Evolutionary conservation across 192 early-diverging fungal genomes (phyloP).

Genomic region (Coemansia sp.): DNA sequence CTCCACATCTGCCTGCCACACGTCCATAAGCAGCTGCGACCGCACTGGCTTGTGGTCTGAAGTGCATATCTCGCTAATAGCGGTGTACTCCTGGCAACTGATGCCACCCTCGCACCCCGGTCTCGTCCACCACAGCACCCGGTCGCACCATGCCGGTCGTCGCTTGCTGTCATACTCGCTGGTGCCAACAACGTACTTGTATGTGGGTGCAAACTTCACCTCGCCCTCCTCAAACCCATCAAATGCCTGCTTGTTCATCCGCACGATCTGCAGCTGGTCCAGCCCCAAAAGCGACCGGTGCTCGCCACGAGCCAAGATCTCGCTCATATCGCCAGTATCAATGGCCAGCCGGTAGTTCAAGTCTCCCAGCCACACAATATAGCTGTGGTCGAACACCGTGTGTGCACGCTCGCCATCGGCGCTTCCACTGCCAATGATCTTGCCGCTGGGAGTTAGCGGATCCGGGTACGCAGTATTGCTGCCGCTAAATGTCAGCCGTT

Average conservation of each 20-base stretch:
- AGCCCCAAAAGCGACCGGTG: constrained; percentile 64
- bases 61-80: constrained; percentile 11
- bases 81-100: constrained; percentile 16
- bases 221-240: constrained; percentile 78
- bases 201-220: constrained; percentile 83
- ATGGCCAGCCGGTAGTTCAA: constrained; percentile 88
- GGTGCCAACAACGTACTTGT: constrained; percentile 90
- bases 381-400: constrained; percentile 70
- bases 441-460: constrained; percentile 20
- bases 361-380: constrained; percentile 88
- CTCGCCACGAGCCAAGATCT: constrained; percentile 55
- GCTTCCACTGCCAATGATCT: not conserved
- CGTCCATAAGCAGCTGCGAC: constrained; percentile 63
- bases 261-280: constrained; percentile 80
- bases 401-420: constrained; percentile 18
- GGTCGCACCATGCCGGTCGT: constrained; percentile 90
- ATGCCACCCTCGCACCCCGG: constrained; percentile 41
- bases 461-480: constrained; percentile 18
- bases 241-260: constrained; percentile 67
- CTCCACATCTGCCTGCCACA: constrained; percentile 59
- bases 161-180: constrained; percentile 78
- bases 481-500: constrained; percentile 61
- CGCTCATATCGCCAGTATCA: constrained; percentile 61
- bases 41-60: constrained; percentile 92
- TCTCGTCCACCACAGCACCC: constrained; percentile 83